Evolutionary conservation across 1,284 basidiomycete species (phyloP).

Genomic region (Chondrostereum purpureum): DNA sequence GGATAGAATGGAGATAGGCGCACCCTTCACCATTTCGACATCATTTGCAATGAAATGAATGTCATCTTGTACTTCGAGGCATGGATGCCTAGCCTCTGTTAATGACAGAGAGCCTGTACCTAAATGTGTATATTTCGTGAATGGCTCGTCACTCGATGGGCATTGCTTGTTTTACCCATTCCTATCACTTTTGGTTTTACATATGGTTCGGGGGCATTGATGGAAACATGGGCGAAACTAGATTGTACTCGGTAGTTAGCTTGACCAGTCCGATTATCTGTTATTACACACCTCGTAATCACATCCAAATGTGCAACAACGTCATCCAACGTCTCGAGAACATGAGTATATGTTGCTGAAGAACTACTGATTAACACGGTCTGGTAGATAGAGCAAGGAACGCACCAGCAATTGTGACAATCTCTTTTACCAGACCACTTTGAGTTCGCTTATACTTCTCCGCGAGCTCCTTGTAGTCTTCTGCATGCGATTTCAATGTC

Average conservation of each 20-base stretch:
- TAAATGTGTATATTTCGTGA: slow-evolving; percentile 22
- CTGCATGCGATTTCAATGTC: slow-evolving; percentile 66
- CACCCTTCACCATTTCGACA: slow-evolving; percentile 81
- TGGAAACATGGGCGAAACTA: slow-evolving; percentile 86
- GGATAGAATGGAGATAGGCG: slow-evolving; percentile 11
- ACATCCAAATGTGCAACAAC: slow-evolving; percentile 91
- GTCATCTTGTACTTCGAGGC: slow-evolving; percentile 94
- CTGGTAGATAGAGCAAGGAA: slow-evolving; percentile 5
- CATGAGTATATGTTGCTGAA: slow-evolving; percentile 82
- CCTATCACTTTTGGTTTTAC: slow-evolving; percentile 74
- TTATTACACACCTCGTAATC: slow-evolving; percentile 61
- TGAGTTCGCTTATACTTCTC: slow-evolving; percentile 75
- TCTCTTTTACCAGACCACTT: slow-evolving; percentile 83
- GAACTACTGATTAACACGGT: neutral
- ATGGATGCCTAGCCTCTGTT: slow-evolving; percentile 87
- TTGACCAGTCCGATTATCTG: neutral
- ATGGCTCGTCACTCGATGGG: neutral
- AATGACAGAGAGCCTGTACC: slow-evolving; percentile 77
- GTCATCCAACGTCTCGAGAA: slow-evolving; percentile 85
- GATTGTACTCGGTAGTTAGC: slow-evolving; percentile 20
- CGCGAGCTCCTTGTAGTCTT: slow-evolving; percentile 68
- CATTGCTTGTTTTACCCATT: slow-evolving; percentile 57
- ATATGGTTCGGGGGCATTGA: slow-evolving; percentile 83
- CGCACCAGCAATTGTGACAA: slow-evolving; percentile 88
- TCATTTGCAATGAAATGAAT: slow-evolving; percentile 96